Conservation (phyloP, 2,329 filamentous ascomycete genomes). For the Monosporascus sp. region DNA sequence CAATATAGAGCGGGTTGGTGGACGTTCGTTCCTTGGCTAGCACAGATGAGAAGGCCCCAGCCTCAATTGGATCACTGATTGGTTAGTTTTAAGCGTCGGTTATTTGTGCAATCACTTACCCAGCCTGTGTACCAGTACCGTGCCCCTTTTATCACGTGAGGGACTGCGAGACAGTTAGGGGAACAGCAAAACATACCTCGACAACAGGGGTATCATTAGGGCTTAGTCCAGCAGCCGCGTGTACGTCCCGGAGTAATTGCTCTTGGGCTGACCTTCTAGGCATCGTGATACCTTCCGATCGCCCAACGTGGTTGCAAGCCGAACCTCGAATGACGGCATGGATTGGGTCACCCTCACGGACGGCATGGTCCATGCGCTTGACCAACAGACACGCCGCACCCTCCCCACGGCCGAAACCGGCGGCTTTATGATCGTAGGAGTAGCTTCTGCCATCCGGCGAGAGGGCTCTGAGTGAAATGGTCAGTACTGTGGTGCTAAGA, state of each 20-base stretch:
- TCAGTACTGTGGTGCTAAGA: background rate
- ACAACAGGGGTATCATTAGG: constrained; percentile 4
- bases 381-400: constrained; percentile 5
- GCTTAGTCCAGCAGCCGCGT: constrained; percentile 1
- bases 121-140: constrained; percentile 6
- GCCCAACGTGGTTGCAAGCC: constrained; percentile 8
- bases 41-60: constrained; percentile 17
- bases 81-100: background rate
- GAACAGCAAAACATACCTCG: constrained; percentile 1
- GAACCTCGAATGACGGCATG: constrained; percentile 6
- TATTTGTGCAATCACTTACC: background rate
- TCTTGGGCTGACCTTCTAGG: constrained; percentile 6
- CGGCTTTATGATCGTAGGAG: constrained; percentile 9
- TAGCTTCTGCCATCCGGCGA: constrained; percentile 7
- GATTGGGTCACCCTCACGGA: constrained; percentile 5
- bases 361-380: constrained; percentile 6
- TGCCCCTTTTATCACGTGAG: constrained; percentile 5
- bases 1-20: constrained; percentile 20
- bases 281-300: constrained; percentile 8
- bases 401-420: constrained; percentile 8
- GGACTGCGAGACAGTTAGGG: background rate
- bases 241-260: constrained; percentile 5
- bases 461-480: constrained; percentile 4
- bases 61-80: constrained; percentile 13
- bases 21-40: constrained; percentile 15